Conservation (phyloP, 2,329 filamentous ascomycete species). For the Alternaria gansuensis region DNA sequence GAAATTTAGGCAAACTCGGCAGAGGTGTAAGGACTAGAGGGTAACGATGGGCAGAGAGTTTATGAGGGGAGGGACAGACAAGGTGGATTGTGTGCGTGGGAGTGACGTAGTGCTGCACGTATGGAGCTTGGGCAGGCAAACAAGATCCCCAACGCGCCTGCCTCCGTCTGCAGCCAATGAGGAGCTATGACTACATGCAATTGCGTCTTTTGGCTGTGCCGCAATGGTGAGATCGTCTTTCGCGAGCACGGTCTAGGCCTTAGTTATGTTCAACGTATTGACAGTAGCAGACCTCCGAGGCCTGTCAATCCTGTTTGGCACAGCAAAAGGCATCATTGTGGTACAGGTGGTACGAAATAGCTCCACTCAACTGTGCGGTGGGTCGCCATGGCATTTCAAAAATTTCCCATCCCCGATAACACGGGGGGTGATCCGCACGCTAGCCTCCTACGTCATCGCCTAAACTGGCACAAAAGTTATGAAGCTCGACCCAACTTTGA, state of each 20-base stretch:
- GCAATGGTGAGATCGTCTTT: slow-evolving; percentile 34
- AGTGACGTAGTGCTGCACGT: slow-evolving; percentile 47
- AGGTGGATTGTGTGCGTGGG: slow-evolving; percentile 25
- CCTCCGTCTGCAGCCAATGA: slow-evolving; percentile 36
- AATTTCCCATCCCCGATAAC: slow-evolving; percentile 35
- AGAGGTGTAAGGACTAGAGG: slow-evolving; percentile 22
- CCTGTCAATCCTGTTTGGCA: slow-evolving; percentile 1
- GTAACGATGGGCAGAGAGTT: slow-evolving; percentile 27
- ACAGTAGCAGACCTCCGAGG: slow-evolving; percentile 6
- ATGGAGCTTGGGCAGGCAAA: slow-evolving; percentile 29
- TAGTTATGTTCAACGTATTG: slow-evolving; percentile 2
- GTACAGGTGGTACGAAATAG: background rate
- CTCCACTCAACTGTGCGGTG: slow-evolving; percentile 3
- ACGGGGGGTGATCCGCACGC: slow-evolving; percentile 15
- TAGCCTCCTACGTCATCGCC: slow-evolving; percentile 27
- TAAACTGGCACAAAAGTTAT: slow-evolving; percentile 29
- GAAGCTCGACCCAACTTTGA: slow-evolving; percentile 12
- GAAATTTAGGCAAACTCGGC: slow-evolving; percentile 16
- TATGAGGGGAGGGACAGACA: slow-evolving; percentile 44
- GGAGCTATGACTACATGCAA: slow-evolving; percentile 23
- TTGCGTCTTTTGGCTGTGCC: slow-evolving; percentile 31
- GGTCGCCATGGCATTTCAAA: slow-evolving; percentile 40
- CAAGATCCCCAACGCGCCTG: slow-evolving; percentile 33
- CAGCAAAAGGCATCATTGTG: background rate
- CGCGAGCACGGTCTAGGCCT: slow-evolving; percentile 20